Base-by-base conservation (phyloP, 2,329 filamentous ascomycete species). In the Xylaria sp. region DNA sequence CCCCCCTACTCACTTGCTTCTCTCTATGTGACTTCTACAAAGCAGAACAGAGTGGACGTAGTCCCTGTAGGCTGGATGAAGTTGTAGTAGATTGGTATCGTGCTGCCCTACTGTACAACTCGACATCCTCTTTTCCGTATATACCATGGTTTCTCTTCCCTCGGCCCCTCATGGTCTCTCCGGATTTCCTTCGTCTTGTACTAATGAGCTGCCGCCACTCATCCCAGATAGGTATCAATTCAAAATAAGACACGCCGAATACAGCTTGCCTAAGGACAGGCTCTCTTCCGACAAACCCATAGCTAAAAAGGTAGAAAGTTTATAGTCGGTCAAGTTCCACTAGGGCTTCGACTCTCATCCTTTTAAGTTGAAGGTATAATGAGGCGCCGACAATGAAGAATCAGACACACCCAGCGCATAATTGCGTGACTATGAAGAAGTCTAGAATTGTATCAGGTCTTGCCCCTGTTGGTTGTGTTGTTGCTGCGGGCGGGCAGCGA, bases 361-460 rank as follows among this genome's bases (percentile, higher is more conserved):
- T 20, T 8, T 41, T 20, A 28, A 51, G 54, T 34, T 37, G 23
- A 57, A 58, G 48, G 32, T 46, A 9, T 41, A 12, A 39, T 9
- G 25, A 25, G 32, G 15, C 15, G 15, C 46, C 37, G 28, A 28
- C 50, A 2, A 50, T 12, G n/a, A 12, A 52, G 52, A 56, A 39
- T 60, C 32, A 50, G 41, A 41, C 48, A n/a, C 37, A 51, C 39
- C 41, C 2, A 32, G 32, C 41, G 50, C 32, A 12, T 10, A 39
- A 20, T 58, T 59, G 18, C 18, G 20, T 39, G 20, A 48, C 20
- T 64, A 56, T 37, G 63, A 63, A 66, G 65, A 58, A 57, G 55
- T 74, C 69, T 85, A 91, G 73, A 91, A 89, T 77, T 90, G 88
- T 74, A 91, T 91, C 73, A 91, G 80, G 76, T 91, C 88, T 78